phyloP scores from a whole-genome alignment of 371 early-diverging fungal species.

The Apophysomyces sp. region DNA sequence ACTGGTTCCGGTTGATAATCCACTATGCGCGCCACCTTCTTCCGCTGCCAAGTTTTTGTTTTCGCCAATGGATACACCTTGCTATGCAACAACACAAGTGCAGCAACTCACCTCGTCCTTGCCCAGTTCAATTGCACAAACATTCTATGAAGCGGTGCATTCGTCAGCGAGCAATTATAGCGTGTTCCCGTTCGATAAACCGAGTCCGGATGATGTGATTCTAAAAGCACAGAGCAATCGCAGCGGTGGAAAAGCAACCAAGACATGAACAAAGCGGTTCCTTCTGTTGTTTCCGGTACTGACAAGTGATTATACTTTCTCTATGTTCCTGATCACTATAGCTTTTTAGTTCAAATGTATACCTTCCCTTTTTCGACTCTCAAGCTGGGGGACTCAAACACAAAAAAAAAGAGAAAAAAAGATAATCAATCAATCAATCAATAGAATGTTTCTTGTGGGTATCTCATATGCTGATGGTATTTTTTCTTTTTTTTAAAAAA shows the following conservation, averaged over 20 bases:
- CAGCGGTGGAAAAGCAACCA: slow-evolving; percentile 10
- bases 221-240: slow-evolving; percentile 59
- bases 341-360: neutral
- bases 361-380: neutral
- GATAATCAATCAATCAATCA: neutral
- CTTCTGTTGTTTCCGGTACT: no score
- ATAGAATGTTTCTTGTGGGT: neutral
- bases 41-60: slow-evolving; percentile 48
- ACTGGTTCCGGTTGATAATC: neutral
- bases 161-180: slow-evolving; percentile 21
- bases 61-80: slow-evolving; percentile 10
- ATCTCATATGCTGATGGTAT: neutral
- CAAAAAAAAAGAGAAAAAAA: neutral
- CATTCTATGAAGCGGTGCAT: slow-evolving; percentile 26
- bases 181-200: slow-evolving; percentile 69
- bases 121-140: slow-evolving; percentile 16
- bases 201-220: slow-evolving; percentile 86
- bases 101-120: slow-evolving; percentile 2
- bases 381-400: slow-evolving; percentile 16
- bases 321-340: slow-evolving; percentile 1
- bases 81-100: neutral
- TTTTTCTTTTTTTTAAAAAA: neutral
- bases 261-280: neutral
- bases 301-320: neutral
- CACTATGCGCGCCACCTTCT: slow-evolving; percentile 48